These are phyloP conservation scores for Lunasporangiospora selenospora DNA, from an alignment of 192 early-diverging fungal species.

Conservation along the genomic window DNA sequence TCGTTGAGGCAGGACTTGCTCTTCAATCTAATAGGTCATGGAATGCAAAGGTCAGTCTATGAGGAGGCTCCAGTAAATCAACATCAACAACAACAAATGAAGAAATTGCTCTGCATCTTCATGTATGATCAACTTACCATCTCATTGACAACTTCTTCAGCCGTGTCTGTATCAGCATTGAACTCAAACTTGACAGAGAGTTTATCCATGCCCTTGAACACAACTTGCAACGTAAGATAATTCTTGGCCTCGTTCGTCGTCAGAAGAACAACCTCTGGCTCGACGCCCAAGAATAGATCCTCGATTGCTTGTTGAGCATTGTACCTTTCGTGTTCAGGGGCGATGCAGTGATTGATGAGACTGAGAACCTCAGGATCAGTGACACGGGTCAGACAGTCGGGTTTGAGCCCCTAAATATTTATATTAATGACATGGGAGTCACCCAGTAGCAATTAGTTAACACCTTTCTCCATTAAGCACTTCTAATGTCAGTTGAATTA, in stretches of 20 bases:
- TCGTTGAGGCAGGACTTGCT: conserved; percentile 74
- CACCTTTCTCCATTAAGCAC: no score
- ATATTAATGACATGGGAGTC: no score
- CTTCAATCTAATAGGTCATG: conserved; percentile 82
- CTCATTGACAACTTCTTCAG: conserved; percentile 80
- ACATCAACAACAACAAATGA: no score
- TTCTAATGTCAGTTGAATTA: no score
- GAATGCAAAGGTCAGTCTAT: no score
- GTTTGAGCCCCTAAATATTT: conserved; percentile 66
- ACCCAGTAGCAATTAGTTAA: no score
- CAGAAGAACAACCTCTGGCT: conserved; percentile 77
- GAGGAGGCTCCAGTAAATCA: no score
- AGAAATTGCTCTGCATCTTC: not conserved
- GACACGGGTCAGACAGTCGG: conserved; percentile 70
- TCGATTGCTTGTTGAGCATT: conserved; percentile 74
- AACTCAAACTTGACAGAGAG: conserved; percentile 88
- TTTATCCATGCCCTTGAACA: conserved; percentile 81
- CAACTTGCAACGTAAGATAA: conserved; percentile 73
- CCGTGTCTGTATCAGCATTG: conserved; percentile 79
- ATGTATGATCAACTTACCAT: no score
- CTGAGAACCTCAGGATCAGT: conserved; percentile 69
- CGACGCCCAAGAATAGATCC: conserved; percentile 73
- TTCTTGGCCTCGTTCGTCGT: conserved; percentile 65
- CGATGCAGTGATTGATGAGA: conserved; percentile 72
- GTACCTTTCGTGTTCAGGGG: conserved; percentile 68